These are phyloP conservation scores for Suillus fuscotomentosus DNA, from an alignment of 768 basidiomycete genomes.

Conservation along the genomic window DNA sequence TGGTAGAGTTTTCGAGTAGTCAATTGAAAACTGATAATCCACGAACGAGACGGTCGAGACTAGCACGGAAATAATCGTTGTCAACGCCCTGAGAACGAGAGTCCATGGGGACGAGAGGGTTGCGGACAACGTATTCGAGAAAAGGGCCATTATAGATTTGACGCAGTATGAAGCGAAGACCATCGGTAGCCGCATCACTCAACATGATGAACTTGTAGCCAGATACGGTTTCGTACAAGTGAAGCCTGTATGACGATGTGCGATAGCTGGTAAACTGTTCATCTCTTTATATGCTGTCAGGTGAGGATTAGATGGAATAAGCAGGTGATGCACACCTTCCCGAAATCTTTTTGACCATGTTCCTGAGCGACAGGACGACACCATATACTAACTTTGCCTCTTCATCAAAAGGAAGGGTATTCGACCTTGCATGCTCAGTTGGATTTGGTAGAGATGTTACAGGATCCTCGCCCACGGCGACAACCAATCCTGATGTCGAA, in stretches of 20 bases:
- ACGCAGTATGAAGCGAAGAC: slow-evolving; percentile 77
- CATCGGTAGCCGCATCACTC: slow-evolving; percentile 82
- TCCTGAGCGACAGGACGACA: slow-evolving; percentile 84
- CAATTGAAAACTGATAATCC: slow-evolving; percentile 49
- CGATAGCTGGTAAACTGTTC: slow-evolving; percentile 90
- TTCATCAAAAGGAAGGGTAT: slow-evolving; percentile 87
- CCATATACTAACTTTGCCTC: slow-evolving; percentile 98
- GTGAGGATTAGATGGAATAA: not conserved
- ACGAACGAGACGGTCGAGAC: slow-evolving; percentile 73
- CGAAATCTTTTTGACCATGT: slow-evolving; percentile 94
- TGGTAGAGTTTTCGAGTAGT: slow-evolving; percentile 4
- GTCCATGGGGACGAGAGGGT: slow-evolving; percentile 85
- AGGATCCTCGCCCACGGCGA: slow-evolving; percentile 54
- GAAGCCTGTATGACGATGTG: slow-evolving; percentile 91
- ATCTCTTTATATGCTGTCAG: slow-evolving; percentile 49
- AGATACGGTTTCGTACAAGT: slow-evolving; percentile 87
- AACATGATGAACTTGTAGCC: slow-evolving; percentile 97
- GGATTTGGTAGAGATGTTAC: slow-evolving; percentile 17
- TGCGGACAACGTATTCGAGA: slow-evolving; percentile 89
- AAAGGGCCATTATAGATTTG: slow-evolving; percentile 94
- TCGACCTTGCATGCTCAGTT: slow-evolving; percentile 31
- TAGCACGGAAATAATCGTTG: slow-evolving; percentile 86
- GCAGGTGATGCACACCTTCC: slow-evolving; percentile 53
- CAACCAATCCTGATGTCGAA: slow-evolving; percentile 63
- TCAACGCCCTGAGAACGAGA: slow-evolving; percentile 84